Evolutionary conservation across 805 yeast species (phyloP).

Genomic region (Cyberlindnera mycetangii): DNA sequence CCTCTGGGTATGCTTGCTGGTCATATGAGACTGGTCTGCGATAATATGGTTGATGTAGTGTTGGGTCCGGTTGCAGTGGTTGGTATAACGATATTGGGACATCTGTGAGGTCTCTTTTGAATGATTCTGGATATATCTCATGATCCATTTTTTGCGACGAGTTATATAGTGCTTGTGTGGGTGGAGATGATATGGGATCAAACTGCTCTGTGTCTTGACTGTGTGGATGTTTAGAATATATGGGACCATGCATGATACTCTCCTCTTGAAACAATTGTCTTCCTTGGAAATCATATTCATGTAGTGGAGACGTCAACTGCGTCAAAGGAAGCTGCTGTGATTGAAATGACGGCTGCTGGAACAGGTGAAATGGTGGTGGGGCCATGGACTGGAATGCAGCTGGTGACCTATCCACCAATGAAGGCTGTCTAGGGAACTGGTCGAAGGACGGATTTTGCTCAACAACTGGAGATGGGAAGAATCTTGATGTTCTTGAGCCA

Average conservation of each 20-base stretch:
- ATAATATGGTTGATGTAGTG: conserved; percentile 2
- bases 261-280: conserved; percentile 3
- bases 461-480: conserved; percentile 26
- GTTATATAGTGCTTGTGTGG: background rate
- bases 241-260: background rate
- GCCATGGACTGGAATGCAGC: background rate
- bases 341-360: background rate
- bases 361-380: conserved; percentile 8
- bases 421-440: conserved; percentile 16
- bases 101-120: conserved; percentile 1
- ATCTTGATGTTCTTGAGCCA: conserved; percentile 23
- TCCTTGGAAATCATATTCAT: conserved; percentile 1
- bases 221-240: background rate
- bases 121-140: conserved; percentile 14
- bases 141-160: conserved; percentile 10
- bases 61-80: background rate
- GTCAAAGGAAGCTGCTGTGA: background rate
- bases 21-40: conserved; percentile 15
- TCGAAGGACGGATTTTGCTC: conserved; percentile 20
- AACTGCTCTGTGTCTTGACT: background rate
- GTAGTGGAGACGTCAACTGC: background rate
- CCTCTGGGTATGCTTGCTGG: conserved; percentile 39
- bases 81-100: conserved; percentile 10
- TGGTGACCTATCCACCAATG: conserved; percentile 6
- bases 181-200: background rate